These are phyloP conservation scores for Populus tremula DNA, from an alignment of 345 rosid species.

Conservation along the genomic window DNA sequence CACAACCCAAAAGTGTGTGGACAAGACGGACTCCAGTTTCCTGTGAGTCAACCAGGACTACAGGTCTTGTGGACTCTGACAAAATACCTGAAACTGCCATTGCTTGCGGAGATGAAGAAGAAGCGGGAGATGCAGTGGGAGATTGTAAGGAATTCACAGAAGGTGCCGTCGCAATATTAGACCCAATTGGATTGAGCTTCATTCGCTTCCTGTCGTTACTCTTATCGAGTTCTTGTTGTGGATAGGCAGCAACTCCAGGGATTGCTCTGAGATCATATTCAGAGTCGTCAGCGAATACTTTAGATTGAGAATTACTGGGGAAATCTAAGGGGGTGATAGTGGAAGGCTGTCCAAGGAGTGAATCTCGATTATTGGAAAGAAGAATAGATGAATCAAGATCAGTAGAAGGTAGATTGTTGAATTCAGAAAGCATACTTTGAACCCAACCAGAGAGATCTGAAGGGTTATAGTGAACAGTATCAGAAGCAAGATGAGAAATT, in stretches of 20 bases:
- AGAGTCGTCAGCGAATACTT: slow-evolving; percentile 20
- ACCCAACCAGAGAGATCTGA: slow-evolving; percentile 37
- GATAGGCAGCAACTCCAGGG: slow-evolving; percentile 31
- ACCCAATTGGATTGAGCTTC: slow-evolving; percentile 5
- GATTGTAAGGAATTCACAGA: background rate
- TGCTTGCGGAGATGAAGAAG: background rate
- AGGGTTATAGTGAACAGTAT: slow-evolving; percentile 34
- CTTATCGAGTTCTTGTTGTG: slow-evolving; percentile 10
- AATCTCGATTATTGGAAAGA: slow-evolving; percentile 3
- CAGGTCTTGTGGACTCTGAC: slow-evolving; percentile 14
- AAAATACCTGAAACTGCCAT: background rate
- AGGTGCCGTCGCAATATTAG: background rate
- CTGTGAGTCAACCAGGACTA: slow-evolving; percentile 28
- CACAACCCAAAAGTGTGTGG: slow-evolving; percentile 32
- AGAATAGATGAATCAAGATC: background rate
- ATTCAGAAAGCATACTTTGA: slow-evolving; percentile 31
- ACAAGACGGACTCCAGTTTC: slow-evolving; percentile 32
- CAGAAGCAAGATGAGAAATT: slow-evolving; percentile 19
- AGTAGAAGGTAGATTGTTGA: slow-evolving; percentile 9
- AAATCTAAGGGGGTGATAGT: background rate
- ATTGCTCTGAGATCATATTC: slow-evolving; percentile 36
- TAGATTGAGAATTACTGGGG: background rate
- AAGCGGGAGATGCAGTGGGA: background rate
- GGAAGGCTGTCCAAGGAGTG: slow-evolving; percentile 9
- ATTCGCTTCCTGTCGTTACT: slow-evolving; percentile 14